Percentiles rank a stretch among this genome's conserved stretches.
These are phyloP conservation scores for Bocquillonia castaneifolia DNA, from an alignment of 441 rosid species.

Conservation along the genomic window DNA sequence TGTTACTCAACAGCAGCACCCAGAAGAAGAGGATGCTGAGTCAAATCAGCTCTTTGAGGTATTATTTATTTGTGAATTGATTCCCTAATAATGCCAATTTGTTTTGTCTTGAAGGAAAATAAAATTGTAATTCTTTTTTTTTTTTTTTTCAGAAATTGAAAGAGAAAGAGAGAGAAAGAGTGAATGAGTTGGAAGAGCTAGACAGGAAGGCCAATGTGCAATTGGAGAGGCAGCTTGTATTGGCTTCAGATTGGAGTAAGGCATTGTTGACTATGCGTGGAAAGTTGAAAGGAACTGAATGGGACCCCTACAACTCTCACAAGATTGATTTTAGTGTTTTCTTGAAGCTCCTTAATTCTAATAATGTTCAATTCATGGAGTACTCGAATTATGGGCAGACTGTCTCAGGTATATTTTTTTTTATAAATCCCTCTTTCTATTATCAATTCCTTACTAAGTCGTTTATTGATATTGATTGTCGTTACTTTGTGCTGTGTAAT, in stretches of 20 bases:
- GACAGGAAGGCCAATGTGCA: slow-evolving; percentile 75
- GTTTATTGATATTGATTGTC: too few species aligned
- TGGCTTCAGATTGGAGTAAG: slow-evolving; percentile 91
- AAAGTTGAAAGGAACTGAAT: slow-evolving; percentile 78
- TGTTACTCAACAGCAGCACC: neutral
- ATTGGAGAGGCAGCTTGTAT: slow-evolving; percentile 83
- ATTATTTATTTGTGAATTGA: too few species aligned
- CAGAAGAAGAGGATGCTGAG: slow-evolving; percentile 49
- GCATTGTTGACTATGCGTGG: slow-evolving; percentile 63
- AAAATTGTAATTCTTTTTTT: neutral
- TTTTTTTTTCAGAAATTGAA: slow-evolving; percentile 43
- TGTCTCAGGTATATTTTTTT: slow-evolving; percentile 53
- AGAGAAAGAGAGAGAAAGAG: slow-evolving; percentile 64
- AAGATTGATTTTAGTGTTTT: slow-evolving; percentile 75
- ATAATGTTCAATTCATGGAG: slow-evolving; percentile 82
- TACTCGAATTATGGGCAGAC: slow-evolving; percentile 87
- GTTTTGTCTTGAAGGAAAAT: too few species aligned
- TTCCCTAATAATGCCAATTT: too few species aligned
- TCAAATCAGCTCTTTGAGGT: slow-evolving; percentile 61
- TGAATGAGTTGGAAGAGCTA: slow-evolving; percentile 61
- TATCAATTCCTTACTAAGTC: too few species aligned
- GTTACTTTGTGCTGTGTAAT: too few species aligned
- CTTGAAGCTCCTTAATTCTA: slow-evolving; percentile 62
- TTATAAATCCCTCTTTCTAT: too few species aligned
- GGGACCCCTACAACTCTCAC: slow-evolving; percentile 85